A percentile compares a stretch with the other conserved stretches of the same genome.
phyloP scores from a whole-genome alignment of 2,329 filamentous ascomycete species.

The Bipolaris oryzae region DNA sequence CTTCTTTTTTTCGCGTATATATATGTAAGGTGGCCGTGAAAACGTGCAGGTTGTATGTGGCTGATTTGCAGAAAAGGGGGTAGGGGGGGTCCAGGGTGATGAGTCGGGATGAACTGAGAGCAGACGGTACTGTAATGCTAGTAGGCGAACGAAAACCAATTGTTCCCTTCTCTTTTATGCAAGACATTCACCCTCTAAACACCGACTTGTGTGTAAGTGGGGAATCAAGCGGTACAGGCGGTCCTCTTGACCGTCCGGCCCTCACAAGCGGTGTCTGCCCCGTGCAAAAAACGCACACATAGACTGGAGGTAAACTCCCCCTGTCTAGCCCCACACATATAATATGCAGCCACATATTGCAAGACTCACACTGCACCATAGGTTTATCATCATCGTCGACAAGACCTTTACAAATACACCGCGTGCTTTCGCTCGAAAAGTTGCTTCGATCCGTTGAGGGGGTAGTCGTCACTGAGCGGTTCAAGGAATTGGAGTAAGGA shows the following conservation, averaged over 20 bases:
- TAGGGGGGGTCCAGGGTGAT: too few relatives aligned
- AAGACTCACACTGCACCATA: constrained; percentile 69
- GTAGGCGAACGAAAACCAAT: background rate
- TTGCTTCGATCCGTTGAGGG: constrained; percentile 61
- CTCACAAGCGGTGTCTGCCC: constrained; percentile 27
- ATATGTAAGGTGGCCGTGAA: too few relatives aligned
- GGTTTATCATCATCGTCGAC: constrained; percentile 57
- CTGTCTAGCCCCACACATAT: constrained; percentile 62
- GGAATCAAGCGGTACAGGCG: constrained; percentile 9
- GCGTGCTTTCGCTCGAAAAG: constrained; percentile 57
- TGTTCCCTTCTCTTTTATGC: background rate
- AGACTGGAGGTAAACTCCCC: constrained; percentile 52
- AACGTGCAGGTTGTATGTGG: too few relatives aligned
- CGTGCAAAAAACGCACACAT: constrained; percentile 50
- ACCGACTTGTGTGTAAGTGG: constrained; percentile 10
- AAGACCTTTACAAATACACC: constrained; percentile 63
- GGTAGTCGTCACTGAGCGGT: constrained; percentile 56
- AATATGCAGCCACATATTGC: constrained; percentile 67
- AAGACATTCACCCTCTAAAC: background rate
- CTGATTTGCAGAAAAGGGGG: too few relatives aligned
- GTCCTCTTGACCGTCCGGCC: constrained; percentile 17
- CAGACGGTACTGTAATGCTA: too few relatives aligned
- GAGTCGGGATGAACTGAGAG: too few relatives aligned
- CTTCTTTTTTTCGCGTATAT: too few relatives aligned
- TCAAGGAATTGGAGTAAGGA: constrained; percentile 48